Percentiles rank a stretch among this genome's conserved stretches.
phyloP scores from a whole-genome alignment of 352 stramenopile genomes.

The Globisporangium spiculum region DNA sequence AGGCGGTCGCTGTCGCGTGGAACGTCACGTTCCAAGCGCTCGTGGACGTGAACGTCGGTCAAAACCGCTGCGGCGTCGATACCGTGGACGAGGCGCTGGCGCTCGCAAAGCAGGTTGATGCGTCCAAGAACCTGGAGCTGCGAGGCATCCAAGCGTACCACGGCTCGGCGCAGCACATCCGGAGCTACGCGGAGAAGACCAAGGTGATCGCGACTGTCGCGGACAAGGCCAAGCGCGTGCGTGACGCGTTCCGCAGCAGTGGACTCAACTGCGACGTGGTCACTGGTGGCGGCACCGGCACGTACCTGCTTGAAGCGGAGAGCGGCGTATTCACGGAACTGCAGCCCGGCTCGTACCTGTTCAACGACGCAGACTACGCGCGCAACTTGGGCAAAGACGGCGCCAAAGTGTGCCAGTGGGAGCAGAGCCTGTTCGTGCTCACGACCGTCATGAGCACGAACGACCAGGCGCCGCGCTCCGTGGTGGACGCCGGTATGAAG shows the following conservation, averaged over 20 bases:
- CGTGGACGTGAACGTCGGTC: constrained; percentile 74
- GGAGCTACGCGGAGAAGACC: constrained; percentile 47
- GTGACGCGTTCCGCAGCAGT: constrained; percentile 30
- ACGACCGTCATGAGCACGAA: constrained; percentile 72
- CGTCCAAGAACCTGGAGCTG: constrained; percentile 28
- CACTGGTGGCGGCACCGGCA: constrained; percentile 69
- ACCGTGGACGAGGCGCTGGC: constrained; percentile 37
- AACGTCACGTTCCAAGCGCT: constrained; percentile 47
- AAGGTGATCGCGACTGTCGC: constrained; percentile 39
- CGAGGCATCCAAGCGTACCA: constrained; percentile 74
- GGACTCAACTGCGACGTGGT: constrained; percentile 54
- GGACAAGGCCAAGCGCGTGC: constrained; percentile 36
- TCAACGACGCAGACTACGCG: constrained; percentile 76
- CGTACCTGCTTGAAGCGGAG: constrained; percentile 54
- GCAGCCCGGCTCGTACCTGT: constrained; percentile 74
- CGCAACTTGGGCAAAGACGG: constrained; percentile 47
- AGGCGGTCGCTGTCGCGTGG: constrained; percentile 21
- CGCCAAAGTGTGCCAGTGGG: constrained; percentile 38
- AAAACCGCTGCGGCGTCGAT: constrained; percentile 71
- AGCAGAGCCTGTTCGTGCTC: constrained; percentile 67
- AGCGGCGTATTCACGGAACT: constrained; percentile 74
- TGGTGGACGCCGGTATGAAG: constrained; percentile 79
- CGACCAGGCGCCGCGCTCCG: constrained; percentile 31
- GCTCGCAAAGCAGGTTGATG: constrained; percentile 37
- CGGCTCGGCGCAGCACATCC: constrained; percentile 69